A percentile compares a stretch with the other conserved stretches of the same genome.
Evolutionary conservation across 352 stramenopile genomes (phyloP).

Genomic region (Phytophthora multivora): DNA sequence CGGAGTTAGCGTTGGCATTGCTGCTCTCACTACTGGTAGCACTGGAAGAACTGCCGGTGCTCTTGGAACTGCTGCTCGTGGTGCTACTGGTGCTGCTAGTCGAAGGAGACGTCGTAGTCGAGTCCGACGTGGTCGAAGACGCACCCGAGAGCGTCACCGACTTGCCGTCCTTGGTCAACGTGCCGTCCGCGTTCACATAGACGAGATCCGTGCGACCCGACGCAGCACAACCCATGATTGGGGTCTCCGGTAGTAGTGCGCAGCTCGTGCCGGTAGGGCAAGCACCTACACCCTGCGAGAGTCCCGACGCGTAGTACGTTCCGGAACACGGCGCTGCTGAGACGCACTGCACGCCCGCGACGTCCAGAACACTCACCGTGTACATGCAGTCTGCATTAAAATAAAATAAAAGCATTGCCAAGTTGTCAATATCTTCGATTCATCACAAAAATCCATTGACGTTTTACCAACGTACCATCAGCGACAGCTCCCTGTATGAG

Average conservation of each 20-base stretch:
- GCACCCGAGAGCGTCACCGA: constrained; percentile 24
- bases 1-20: constrained; percentile 21
- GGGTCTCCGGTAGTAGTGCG: constrained; percentile 60
- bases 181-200: constrained; percentile 76
- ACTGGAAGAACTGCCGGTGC: constrained; percentile 4
- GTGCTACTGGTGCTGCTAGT: constrained; percentile 11
- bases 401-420: constrained; percentile 2
- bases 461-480: constrained; percentile 8
- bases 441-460: neutral
- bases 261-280: constrained; percentile 62
- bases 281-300: constrained; percentile 53
- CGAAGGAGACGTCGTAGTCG: constrained; percentile 7
- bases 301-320: constrained; percentile 53
- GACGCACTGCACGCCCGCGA: constrained; percentile 59
- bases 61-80: constrained; percentile 11
- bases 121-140: constrained; percentile 3
- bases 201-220: constrained; percentile 55
- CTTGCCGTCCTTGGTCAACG: constrained; percentile 56
- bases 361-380: constrained; percentile 72
- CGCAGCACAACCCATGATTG: constrained; percentile 72
- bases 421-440: neutral
- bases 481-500: constrained; percentile 6
- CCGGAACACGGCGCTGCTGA: constrained; percentile 60
- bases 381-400: constrained; percentile 50
- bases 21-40: constrained; percentile 7